Evolutionary conservation across 83 land plant genomes (phyloP).

Genomic region (Diphasiastrum complanatum): DNA sequence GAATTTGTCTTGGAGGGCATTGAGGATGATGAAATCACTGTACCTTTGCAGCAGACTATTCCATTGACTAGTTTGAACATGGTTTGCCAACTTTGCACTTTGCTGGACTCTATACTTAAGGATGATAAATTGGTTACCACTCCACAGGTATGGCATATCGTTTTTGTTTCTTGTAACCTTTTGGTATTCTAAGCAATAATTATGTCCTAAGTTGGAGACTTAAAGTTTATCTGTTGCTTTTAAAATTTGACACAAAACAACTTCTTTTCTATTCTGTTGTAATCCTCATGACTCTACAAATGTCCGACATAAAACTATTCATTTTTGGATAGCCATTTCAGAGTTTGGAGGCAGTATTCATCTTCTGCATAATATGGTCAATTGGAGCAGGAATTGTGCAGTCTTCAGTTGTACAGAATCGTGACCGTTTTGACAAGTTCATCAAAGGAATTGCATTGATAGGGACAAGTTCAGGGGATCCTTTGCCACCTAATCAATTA

Average conservation of each 20-base stretch:
- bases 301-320: too few species aligned
- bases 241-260: background rate
- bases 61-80: conserved; percentile 35
- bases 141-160: conserved; percentile 17
- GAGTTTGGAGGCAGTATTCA: conserved; percentile 38
- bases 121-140: conserved; percentile 13
- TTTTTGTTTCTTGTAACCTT: too few species aligned
- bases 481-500: conserved; percentile 39
- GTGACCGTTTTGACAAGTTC: conserved; percentile 29
- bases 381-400: conserved; percentile 40
- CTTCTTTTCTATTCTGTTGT: background rate
- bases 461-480: conserved; percentile 33
- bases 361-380: conserved; percentile 32
- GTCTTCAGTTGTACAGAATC: conserved; percentile 24
- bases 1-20: conserved; percentile 35
- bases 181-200: too few species aligned
- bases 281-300: too few species aligned
- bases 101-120: conserved; percentile 26
- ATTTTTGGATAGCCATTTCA: too few species aligned
- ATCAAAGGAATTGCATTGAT: conserved; percentile 25
- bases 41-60: conserved; percentile 32
- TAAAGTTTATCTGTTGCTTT: background rate
- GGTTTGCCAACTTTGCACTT: conserved; percentile 32
- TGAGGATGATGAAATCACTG: conserved; percentile 21
- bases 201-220: too few species aligned